Conservation (phyloP, 129 eudicot genomes). For the Escallonia herrerae region DNA sequence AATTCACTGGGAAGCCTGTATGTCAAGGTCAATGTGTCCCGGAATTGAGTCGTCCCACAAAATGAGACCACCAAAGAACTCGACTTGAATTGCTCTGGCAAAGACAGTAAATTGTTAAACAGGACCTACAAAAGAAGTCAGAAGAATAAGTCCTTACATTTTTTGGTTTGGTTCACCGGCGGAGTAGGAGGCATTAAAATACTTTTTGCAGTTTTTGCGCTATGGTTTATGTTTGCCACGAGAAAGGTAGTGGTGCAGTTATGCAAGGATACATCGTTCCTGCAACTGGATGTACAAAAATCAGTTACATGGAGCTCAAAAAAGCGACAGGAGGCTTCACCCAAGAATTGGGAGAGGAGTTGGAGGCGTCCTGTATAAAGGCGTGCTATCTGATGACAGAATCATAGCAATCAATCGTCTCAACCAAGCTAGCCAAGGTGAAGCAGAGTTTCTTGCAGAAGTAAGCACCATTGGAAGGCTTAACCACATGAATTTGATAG, state of each 20-base stretch:
- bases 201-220: neutral
- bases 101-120: neutral
- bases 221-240: conserved; percentile 6
- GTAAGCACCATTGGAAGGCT: conserved; percentile 33
- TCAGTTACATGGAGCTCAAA: conserved; percentile 12
- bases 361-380: neutral
- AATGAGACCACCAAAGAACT: too few relatives aligned
- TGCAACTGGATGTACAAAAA: conserved; percentile 28
- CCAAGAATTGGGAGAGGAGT: conserved; percentile 3
- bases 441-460: conserved; percentile 31
- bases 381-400: neutral
- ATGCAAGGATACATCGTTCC: conserved; percentile 16
- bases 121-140: conserved; percentile 1
- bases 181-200: conserved; percentile 18
- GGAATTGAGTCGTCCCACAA: neutral
- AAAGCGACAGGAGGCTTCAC: neutral
- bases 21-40: conserved; percentile 10
- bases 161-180: conserved; percentile 25
- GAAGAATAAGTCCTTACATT: conserved; percentile 7
- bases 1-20: conserved; percentile 1
- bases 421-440: conserved; percentile 26
- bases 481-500: conserved; percentile 38
- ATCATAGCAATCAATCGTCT: conserved; percentile 18
- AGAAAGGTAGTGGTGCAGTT: neutral
- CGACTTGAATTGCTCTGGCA: neutral